Conservation (phyloP, 2,329 filamentous ascomycete genomes). For the Aspergillus fructus region DNA sequence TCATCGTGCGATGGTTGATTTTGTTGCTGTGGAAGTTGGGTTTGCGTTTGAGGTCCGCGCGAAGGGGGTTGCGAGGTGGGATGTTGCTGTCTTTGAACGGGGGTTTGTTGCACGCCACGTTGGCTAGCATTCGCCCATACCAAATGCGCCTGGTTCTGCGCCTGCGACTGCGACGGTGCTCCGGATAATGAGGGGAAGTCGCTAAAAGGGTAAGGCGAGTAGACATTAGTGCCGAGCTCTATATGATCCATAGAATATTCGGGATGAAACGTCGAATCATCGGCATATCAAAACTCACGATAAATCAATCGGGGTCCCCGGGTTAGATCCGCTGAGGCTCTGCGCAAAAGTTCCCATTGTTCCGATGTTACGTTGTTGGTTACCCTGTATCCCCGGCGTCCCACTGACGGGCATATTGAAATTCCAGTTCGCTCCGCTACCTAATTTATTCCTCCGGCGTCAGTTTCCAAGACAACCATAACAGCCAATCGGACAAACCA, state of each 20-base stretch:
- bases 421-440: constrained; percentile 57
- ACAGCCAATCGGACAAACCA: neutral
- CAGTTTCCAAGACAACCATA: constrained; percentile 20
- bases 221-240: constrained; percentile 9
- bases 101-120: constrained; percentile 53
- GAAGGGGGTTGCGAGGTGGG: constrained; percentile 44
- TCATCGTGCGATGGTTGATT: constrained; percentile 50
- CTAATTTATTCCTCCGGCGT: constrained; percentile 32
- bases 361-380: constrained; percentile 52
- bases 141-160: constrained; percentile 52
- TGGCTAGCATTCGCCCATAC: constrained; percentile 60
- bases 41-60: constrained; percentile 40
- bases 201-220: constrained; percentile 35
- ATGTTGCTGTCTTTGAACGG: constrained; percentile 53
- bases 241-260: neutral
- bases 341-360: constrained; percentile 57
- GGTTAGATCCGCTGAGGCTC: constrained; percentile 55
- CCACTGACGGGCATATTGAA: constrained; percentile 56
- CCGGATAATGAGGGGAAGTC: constrained; percentile 64
- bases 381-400: constrained; percentile 51
- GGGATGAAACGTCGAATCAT: neutral
- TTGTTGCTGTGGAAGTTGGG: constrained; percentile 43
- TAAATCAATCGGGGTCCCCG: constrained; percentile 55
- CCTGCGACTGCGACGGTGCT: constrained; percentile 54
- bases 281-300: constrained; percentile 48